phyloP scores from a whole-genome alignment of 495 filamentous ascomycete species.

The Penicillium fimorum region DNA sequence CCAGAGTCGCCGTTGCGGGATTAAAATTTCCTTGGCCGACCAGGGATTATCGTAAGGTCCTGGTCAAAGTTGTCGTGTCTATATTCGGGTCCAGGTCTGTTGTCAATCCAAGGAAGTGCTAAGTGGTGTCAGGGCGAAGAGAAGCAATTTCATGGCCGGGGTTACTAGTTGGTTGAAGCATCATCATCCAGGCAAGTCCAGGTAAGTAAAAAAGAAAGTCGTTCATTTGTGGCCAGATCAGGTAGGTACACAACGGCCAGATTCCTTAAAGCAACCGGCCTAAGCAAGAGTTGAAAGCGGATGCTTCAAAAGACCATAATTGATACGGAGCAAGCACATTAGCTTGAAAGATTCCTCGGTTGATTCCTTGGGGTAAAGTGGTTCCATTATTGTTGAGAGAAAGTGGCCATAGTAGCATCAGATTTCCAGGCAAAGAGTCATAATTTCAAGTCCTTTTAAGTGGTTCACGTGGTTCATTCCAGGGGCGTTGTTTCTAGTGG shows the following conservation, averaged over 20 bases:
- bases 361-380: conserved; percentile 5
- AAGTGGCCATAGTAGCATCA: conserved; percentile 15
- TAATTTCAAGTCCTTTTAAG: conserved; percentile 9
- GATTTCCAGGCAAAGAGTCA: conserved; percentile 18
- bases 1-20: conserved; percentile 13
- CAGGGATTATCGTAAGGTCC: conserved; percentile 3
- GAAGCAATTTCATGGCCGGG: conserved; percentile 3
- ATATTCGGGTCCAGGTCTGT: conserved; percentile 7
- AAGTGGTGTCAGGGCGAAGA: background rate
- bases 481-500: conserved; percentile 16
- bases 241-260: conserved; percentile 10
- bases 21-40: conserved; percentile 10
- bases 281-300: conserved; percentile 14
- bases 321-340: conserved; percentile 22
- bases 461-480: conserved; percentile 14
- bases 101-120: conserved; percentile 10
- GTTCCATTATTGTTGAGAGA: conserved; percentile 13
- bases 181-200: conserved; percentile 15
- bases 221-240: conserved; percentile 5
- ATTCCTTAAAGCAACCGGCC: conserved; percentile 22
- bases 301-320: conserved; percentile 16
- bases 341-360: conserved; percentile 17
- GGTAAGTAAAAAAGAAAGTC: background rate
- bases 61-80: conserved; percentile 1
- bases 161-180: conserved; percentile 15